Evolutionary conservation across 2,329 filamentous ascomycete genomes (phyloP).

Genomic region (Reticulascus tulasneorum): DNA sequence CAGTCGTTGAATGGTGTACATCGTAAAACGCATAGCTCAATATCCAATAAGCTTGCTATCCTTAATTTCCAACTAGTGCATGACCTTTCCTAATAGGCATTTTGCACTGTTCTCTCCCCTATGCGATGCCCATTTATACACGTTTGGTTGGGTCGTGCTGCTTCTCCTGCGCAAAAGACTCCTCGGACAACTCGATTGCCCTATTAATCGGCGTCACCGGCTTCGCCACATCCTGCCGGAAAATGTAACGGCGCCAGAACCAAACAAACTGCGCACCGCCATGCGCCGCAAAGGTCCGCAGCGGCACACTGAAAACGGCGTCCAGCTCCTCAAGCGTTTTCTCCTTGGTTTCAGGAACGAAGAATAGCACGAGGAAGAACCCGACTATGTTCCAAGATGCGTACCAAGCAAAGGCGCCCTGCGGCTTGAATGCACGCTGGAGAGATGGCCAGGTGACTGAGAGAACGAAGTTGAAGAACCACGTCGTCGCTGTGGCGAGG

Average conservation of each 20-base stretch:
- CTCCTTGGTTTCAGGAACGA: constrained; percentile 40
- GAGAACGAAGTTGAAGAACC: constrained; percentile 40
- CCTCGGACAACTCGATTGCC: background rate
- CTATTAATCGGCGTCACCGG: constrained; percentile 9
- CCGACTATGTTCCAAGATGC: constrained; percentile 44
- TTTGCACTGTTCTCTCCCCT: too few species aligned
- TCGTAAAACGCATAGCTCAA: too few species aligned
- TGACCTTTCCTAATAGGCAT: too few species aligned
- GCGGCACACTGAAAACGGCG: constrained; percentile 8
- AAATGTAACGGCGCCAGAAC: constrained; percentile 18
- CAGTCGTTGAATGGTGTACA: too few species aligned
- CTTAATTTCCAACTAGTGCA: too few species aligned
- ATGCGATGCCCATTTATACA: too few species aligned
- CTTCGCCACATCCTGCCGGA: constrained; percentile 11
- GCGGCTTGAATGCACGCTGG: constrained; percentile 37
- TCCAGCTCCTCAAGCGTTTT: constrained; percentile 41
- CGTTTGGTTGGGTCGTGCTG: background rate
- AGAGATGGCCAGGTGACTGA: constrained; percentile 44
- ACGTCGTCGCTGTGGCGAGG: constrained; percentile 49
- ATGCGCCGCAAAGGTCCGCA: constrained; percentile 8
- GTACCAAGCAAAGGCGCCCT: constrained; percentile 47
- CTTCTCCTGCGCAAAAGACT: background rate
- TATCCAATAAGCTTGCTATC: too few species aligned
- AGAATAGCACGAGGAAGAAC: constrained; percentile 37
- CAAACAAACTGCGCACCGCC: constrained; percentile 19